Evolutionary conservation across 2,329 filamentous ascomycete genomes (phyloP), one percentile per base, ranked within the genome.

Genomic region (Aspergillus transmontanensis): DNA sequence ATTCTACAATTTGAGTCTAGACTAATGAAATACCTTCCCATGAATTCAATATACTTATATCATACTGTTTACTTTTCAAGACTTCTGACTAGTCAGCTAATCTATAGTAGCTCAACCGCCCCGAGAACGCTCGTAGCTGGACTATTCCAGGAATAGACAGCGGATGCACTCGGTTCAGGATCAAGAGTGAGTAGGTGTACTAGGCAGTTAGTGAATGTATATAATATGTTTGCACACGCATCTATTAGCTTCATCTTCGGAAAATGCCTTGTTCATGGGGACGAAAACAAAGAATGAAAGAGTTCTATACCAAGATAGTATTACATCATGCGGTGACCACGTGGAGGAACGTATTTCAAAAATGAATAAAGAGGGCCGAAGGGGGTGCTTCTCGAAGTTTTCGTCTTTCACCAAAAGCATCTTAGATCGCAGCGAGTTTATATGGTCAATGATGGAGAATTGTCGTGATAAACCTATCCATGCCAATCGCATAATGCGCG

Each of bases 401-500:
- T 39, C 4, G 2, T 39, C 14, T 39, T 14, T 39, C 4, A 16
- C 16, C 2, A 16, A 6, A 39, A 16, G 14, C 6, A 39, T 39
- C 34, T 6, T 16, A 6, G 12, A 39, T 39, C 0, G 12, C 34
- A 16, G 34, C 34, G 6, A 39, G 6, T 30, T 48, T 30, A 16
- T 48, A 28, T 23, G 21, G 12, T 28, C 45, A 16, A 48, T 48
- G 11, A 48, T 30, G 23, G 45, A 48, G 12, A 16, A 2, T 9
- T 19, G 23, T 16, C 45, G 45, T 28, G 45, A 48, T 28, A 28
- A 50, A 21, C 54, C 54, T 21, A 61, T 21, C 45, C 62, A 50
- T 36, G 55, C 58, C 55, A 60, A 61, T 36, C 63, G 63, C 2
- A 58, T 58, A 21, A 28, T 65, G 23, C 63, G 61, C 55, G 50